Evolutionary conservation across 768 basidiomycete genomes (phyloP).

Genomic region (Auricularia heimuer): DNA sequence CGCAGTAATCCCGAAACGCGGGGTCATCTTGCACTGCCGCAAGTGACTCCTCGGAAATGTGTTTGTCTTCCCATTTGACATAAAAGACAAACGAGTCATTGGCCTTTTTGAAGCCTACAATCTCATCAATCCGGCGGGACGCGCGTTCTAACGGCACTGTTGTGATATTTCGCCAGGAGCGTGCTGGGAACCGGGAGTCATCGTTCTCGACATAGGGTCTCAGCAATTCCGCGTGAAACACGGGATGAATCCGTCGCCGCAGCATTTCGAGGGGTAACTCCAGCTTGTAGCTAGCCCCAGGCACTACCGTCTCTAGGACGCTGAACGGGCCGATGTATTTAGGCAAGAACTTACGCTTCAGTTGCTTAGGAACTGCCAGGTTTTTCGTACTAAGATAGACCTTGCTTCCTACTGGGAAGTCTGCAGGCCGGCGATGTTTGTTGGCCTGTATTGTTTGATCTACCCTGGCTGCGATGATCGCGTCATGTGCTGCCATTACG

Average conservation of each 20-base stretch:
- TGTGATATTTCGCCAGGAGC: not conserved
- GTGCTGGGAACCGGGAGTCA: conserved; percentile 7
- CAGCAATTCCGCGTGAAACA: conserved; percentile 11
- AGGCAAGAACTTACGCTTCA: conserved; percentile 24
- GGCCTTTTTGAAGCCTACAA: too few species aligned
- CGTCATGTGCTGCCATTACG: conserved; percentile 19
- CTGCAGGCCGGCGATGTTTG: conserved; percentile 10
- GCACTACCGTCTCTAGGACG: conserved; percentile 10
- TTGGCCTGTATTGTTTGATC: conserved; percentile 21
- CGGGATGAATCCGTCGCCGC: conserved; percentile 13
- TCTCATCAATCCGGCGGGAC: too few species aligned
- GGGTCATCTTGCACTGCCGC: too few species aligned
- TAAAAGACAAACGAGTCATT: too few species aligned
- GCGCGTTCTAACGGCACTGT: too few species aligned
- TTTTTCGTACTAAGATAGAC: conserved; percentile 29
- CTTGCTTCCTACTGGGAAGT: conserved; percentile 18
- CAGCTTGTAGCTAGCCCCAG: conserved; percentile 14
- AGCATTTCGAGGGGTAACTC: conserved; percentile 20
- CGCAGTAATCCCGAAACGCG: too few species aligned
- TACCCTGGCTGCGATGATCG: conserved; percentile 17
- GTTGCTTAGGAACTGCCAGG: conserved; percentile 21
- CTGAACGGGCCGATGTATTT: conserved; percentile 27
- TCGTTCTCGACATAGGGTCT: conserved; percentile 8
- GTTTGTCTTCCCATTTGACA: too few species aligned
- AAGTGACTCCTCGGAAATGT: too few species aligned